Percentiles rank a stretch among this genome's conserved stretches.
Conservation (phyloP, 176 grass and related monocot genomes). For the Carex pumila region DNA sequence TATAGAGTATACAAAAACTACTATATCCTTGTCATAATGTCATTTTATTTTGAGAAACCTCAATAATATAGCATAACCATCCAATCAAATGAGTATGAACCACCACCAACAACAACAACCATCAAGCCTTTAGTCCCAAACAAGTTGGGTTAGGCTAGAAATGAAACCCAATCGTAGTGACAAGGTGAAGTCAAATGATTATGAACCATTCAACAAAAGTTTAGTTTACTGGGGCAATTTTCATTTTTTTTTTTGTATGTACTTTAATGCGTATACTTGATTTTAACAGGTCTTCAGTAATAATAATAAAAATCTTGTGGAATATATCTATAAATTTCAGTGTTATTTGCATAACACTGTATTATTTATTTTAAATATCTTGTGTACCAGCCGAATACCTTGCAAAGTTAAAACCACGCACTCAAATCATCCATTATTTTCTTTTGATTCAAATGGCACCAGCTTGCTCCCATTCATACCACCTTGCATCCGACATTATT, state of each 20-base stretch:
- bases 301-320: not conserved
- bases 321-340: not conserved
- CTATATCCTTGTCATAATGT: not conserved
- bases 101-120: not conserved
- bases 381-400: not conserved
- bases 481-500: constrained; percentile 52
- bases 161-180: no score
- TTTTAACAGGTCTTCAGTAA: not conserved
- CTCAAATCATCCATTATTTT: not conserved
- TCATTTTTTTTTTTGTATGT: not conserved
- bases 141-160: no score
- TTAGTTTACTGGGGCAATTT: no score
- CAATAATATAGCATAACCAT: not conserved
- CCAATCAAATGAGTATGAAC: not conserved
- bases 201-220: not conserved
- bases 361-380: not conserved
- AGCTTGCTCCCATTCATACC: constrained; percentile 55
- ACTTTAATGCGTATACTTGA: not conserved
- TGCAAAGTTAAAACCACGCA: not conserved
- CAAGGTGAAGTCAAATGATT: not conserved
- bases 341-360: not conserved
- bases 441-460: constrained; percentile 10
- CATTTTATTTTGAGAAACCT: not conserved
- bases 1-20: not conserved
- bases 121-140: no score